Evolutionary conservation across 768 basidiomycete genomes (phyloP).

Genomic region (Cystofilobasidium bisporidii): DNA sequence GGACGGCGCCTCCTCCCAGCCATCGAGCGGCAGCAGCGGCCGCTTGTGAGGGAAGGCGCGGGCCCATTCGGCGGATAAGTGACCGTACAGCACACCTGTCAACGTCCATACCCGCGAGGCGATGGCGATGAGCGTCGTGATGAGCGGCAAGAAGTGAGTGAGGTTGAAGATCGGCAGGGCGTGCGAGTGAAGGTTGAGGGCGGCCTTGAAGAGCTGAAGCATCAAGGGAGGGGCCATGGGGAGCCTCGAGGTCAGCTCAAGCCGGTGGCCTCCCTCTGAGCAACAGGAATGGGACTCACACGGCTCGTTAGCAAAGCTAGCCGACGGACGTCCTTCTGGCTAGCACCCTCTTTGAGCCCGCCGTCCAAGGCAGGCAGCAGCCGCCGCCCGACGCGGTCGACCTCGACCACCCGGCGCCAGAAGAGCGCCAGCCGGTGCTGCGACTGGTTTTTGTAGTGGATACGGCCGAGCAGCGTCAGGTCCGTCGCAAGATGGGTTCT

Average conservation of each 20-base stretch:
- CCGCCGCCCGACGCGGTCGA: slow-evolving; percentile 10
- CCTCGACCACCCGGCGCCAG: slow-evolving; percentile 22
- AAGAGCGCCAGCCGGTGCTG: slow-evolving; percentile 22
- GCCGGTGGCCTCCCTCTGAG: background rate
- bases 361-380: background rate
- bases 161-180: slow-evolving; percentile 18
- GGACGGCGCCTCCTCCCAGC: background rate
- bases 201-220: background rate
- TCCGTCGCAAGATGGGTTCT: slow-evolving; percentile 22
- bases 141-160: slow-evolving; percentile 25
- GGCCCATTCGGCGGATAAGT: slow-evolving; percentile 3
- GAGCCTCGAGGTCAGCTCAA: background rate
- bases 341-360: background rate
- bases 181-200: background rate
- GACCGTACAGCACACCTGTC: slow-evolving; percentile 10
- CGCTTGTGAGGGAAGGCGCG: slow-evolving; percentile 3
- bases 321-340: background rate
- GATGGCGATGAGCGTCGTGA: slow-evolving; percentile 20
- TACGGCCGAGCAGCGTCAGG: slow-evolving; percentile 18
- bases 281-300: background rate
- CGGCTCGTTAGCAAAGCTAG: slow-evolving; percentile 11
- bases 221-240: background rate
- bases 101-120: slow-evolving; percentile 18
- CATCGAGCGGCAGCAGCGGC: slow-evolving; percentile 6
- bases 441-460: slow-evolving; percentile 25